A percentile compares a stretch with the other conserved stretches of the same genome.
phyloP scores from a whole-genome alignment of 257 asterid genomes.

The Linderniella brevidens region DNA sequence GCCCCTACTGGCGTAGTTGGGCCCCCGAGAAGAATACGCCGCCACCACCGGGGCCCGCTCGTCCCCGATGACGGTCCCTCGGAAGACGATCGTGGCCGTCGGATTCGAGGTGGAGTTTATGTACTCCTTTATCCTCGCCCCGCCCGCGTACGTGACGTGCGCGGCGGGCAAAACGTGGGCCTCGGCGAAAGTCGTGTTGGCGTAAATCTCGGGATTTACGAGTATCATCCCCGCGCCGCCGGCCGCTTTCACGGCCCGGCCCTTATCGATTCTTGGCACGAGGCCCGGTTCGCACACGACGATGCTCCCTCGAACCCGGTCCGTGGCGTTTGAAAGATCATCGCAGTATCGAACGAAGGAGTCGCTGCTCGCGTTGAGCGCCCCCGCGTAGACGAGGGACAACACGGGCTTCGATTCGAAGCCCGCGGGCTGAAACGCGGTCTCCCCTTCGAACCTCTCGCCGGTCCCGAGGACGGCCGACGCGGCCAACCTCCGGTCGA shows the following conservation, averaged over 20 bases:
- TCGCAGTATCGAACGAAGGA: conserved; percentile 5
- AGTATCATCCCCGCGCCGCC: conserved; percentile 26
- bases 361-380: not conserved
- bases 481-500: conserved; percentile 14
- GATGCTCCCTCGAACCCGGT: conserved; percentile 23
- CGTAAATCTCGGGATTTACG: conserved; percentile 10
- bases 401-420: conserved; percentile 6
- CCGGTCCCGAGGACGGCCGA: conserved; percentile 17
- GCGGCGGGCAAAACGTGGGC: conserved; percentile 17
- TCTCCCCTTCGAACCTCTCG: conserved; percentile 13
- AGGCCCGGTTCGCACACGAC: conserved; percentile 19
- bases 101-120: conserved; percentile 11
- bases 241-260: conserved; percentile 15
- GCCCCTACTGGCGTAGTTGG: conserved; percentile 12
- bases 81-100: conserved; percentile 13
- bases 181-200: conserved; percentile 3
- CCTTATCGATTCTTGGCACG: conserved; percentile 4
- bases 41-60: conserved; percentile 11
- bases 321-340: not conserved
- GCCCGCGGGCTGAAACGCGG: conserved; percentile 14
- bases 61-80: conserved; percentile 20
- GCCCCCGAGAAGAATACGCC: conserved; percentile 14
- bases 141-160: conserved; percentile 16
- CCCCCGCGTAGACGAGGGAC: conserved; percentile 10
- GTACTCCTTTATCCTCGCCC: conserved; percentile 11